These are phyloP conservation scores for Herpetospermum pedunculosum DNA, from an alignment of 306 rosid species.

Conservation along the genomic window DNA sequence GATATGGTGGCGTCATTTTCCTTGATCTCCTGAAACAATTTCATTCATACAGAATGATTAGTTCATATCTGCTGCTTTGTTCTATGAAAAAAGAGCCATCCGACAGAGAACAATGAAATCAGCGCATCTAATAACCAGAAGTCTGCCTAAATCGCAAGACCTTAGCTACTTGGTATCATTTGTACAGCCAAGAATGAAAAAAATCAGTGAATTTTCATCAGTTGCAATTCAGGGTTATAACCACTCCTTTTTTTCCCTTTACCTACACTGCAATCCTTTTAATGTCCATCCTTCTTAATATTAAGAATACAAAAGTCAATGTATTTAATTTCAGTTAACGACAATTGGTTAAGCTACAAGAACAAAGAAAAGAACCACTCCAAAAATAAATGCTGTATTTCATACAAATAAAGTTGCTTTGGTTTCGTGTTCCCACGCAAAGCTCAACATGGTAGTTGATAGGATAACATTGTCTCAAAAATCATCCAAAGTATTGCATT, in stretches of 20 bases:
- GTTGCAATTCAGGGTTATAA: background rate
- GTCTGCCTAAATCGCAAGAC: background rate
- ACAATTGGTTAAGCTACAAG: background rate
- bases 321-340: background rate
- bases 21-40: constrained; percentile 38
- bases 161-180: background rate
- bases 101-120: background rate
- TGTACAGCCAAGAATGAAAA: background rate
- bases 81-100: background rate
- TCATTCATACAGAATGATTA: background rate
- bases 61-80: background rate
- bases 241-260: background rate
- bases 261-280: background rate
- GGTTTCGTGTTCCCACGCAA: background rate
- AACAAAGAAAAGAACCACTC: background rate
- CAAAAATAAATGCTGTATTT: background rate
- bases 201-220: background rate
- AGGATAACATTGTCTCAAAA: background rate
- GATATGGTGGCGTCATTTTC: constrained; percentile 70
- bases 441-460: background rate
- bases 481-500: background rate
- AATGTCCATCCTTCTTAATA: background rate
- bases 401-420: background rate
- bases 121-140: background rate
- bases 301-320: background rate